phyloP scores from a whole-genome alignment of 1,139 yeast species.

The Pichia sp. region DNA sequence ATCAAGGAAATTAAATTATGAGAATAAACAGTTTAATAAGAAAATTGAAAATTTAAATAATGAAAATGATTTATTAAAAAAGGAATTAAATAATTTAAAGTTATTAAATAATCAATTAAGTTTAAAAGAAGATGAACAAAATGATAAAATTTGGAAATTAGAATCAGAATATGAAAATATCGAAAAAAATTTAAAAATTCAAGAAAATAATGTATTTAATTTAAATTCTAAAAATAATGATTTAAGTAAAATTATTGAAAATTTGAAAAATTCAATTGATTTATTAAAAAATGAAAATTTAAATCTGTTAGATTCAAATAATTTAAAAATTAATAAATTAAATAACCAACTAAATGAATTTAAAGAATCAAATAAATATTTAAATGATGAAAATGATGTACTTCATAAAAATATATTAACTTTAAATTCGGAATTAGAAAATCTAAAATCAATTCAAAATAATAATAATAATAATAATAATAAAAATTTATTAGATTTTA shows the following conservation, averaged over 20 bases:
- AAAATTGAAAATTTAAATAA: conserved; percentile 39
- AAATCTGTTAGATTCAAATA: conserved; percentile 35
- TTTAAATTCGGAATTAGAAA: conserved; percentile 25
- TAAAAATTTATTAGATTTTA: neutral
- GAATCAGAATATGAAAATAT: conserved; percentile 22
- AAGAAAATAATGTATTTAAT: conserved; percentile 16
- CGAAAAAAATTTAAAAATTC: conserved; percentile 15
- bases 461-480: conserved; percentile 5
- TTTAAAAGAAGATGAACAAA: conserved; percentile 35
- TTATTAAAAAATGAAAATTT: conserved; percentile 39
- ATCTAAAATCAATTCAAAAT: conserved; percentile 12
- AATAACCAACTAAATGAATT: conserved; percentile 41
- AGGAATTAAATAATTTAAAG: conserved; percentile 32
- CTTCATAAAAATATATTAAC: conserved; percentile 41
- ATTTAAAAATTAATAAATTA: conserved; percentile 32
- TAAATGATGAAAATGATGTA: conserved; percentile 61
- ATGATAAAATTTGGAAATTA: conserved; percentile 76
- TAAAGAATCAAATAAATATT: conserved; percentile 44
- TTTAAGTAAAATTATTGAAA: conserved; percentile 24
- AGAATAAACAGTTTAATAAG: conserved; percentile 48
- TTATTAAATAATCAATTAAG: conserved; percentile 33
- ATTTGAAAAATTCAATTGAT: conserved; percentile 44
- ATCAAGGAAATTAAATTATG: conserved; percentile 72
- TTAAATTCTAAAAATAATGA: conserved; percentile 32
- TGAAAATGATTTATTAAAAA: conserved; percentile 26